Conservation (phyloP, 371 early-diverging fungal genomes). For the Mucor saturninus region DNA sequence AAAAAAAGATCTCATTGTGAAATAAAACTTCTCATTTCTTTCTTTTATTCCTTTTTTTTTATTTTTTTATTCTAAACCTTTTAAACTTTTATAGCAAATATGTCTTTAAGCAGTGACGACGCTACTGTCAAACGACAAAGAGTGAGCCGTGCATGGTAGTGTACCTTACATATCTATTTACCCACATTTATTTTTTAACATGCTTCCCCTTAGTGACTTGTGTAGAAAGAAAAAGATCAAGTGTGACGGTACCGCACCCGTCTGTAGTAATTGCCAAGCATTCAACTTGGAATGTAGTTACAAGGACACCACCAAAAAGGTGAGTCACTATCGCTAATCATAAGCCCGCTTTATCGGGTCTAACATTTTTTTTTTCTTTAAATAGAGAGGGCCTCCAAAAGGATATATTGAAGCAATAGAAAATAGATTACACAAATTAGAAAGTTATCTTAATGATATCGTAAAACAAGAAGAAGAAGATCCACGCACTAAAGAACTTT, state of each 20-base stretch:
- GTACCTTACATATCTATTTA: not conserved
- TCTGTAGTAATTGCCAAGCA: constrained; percentile 55
- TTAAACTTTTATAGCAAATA: constrained; percentile 1
- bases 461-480: constrained; percentile 35
- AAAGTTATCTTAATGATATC: constrained; percentile 56
- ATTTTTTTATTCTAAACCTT: not conserved
- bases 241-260: constrained; percentile 60
- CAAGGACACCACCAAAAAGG: constrained; percentile 53
- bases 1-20: not conserved
- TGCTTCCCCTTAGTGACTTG: constrained; percentile 42
- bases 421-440: constrained; percentile 63
- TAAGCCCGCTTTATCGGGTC: no score
- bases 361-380: constrained; percentile 2
- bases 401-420: constrained; percentile 80
- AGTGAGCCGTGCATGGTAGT: constrained; percentile 57
- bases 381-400: constrained; percentile 68
- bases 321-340: constrained; percentile 16
- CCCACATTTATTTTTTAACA: not conserved
- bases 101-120: constrained; percentile 26
- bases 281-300: constrained; percentile 47
- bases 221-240: constrained; percentile 70
- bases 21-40: constrained; percentile 1
- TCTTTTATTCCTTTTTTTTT: not conserved
- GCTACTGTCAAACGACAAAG: constrained; percentile 33
- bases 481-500: constrained; percentile 53